A percentile compares a stretch with the other conserved stretches of the same genome.
phyloP scores from a whole-genome alignment of 352 stramenopile species.

The Albugo candida region DNA sequence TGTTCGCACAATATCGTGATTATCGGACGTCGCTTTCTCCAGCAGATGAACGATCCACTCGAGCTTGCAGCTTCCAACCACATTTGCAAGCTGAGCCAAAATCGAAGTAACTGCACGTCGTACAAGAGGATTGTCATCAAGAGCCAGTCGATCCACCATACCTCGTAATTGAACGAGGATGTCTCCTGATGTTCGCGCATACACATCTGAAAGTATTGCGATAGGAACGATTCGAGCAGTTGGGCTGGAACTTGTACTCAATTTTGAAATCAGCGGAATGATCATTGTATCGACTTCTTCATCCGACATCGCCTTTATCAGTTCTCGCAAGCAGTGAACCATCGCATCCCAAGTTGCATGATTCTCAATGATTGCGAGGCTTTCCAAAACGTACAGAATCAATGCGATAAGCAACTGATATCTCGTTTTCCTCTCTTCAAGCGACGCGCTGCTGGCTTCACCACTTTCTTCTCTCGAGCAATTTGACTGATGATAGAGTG shows the following conservation, averaged over 20 bases:
- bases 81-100: conserved; percentile 50
- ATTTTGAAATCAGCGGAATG: conserved; percentile 56
- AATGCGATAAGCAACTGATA: conserved; percentile 59
- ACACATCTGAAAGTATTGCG: conserved; percentile 55
- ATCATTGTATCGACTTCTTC: conserved; percentile 39
- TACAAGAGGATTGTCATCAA: conserved; percentile 71
- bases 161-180: conserved; percentile 60
- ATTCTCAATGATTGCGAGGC: conserved; percentile 78
- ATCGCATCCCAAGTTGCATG: conserved; percentile 79
- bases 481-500: conserved; percentile 15
- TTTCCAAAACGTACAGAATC: conserved; percentile 65
- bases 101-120: conserved; percentile 64
- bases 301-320: conserved; percentile 38
- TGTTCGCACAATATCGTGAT: conserved; percentile 74
- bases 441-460: conserved; percentile 6
- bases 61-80: conserved; percentile 25
- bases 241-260: conserved; percentile 67
- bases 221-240: conserved; percentile 70
- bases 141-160: conserved; percentile 77
- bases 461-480: background rate
- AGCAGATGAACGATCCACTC: conserved; percentile 57
- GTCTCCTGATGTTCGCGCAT: conserved; percentile 45
- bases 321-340: conserved; percentile 61
- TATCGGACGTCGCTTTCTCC: conserved; percentile 66
- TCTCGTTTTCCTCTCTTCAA: conserved; percentile 4